Evolutionary conservation across 306 rosid genomes (phyloP).

Genomic region (Quercus aquifolioides): DNA sequence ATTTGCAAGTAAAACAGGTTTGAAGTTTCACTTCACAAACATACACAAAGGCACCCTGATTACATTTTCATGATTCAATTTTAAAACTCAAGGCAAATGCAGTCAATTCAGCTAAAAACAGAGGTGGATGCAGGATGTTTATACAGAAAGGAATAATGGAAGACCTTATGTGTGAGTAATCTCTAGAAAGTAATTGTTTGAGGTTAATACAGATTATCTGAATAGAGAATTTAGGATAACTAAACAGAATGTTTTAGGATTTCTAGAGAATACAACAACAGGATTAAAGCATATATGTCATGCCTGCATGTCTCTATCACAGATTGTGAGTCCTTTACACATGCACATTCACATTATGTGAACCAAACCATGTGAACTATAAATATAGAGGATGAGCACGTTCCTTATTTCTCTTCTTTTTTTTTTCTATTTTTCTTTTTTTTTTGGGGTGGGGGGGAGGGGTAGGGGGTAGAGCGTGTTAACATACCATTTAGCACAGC

Average conservation of each 20-base stretch:
- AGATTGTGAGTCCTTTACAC: neutral
- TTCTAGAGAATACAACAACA: neutral
- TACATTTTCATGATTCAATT: neutral
- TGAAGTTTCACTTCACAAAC: neutral
- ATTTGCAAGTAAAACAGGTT: neutral
- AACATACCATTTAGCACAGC: constrained; percentile 77
- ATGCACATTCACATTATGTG: neutral
- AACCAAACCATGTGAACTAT: neutral
- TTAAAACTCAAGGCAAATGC: neutral
- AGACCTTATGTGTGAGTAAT: neutral
- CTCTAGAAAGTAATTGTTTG: neutral
- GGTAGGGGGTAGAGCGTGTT: too few relatives aligned
- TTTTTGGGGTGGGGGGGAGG: too few relatives aligned
- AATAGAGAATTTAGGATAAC: neutral
- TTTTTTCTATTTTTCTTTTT: neutral
- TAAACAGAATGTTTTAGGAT: neutral
- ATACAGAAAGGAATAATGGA: neutral
- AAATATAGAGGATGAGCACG: neutral
- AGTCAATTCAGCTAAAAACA: neutral
- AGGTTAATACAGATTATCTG: neutral
- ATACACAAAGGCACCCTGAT: neutral
- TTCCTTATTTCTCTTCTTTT: too few relatives aligned
- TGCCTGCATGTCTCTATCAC: neutral
- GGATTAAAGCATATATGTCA: neutral
- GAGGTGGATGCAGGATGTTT: neutral